Base-by-base conservation (phyloP, 2,329 filamentous ascomycete genomes). In the Teratosphaeria zuluensis region DNA sequence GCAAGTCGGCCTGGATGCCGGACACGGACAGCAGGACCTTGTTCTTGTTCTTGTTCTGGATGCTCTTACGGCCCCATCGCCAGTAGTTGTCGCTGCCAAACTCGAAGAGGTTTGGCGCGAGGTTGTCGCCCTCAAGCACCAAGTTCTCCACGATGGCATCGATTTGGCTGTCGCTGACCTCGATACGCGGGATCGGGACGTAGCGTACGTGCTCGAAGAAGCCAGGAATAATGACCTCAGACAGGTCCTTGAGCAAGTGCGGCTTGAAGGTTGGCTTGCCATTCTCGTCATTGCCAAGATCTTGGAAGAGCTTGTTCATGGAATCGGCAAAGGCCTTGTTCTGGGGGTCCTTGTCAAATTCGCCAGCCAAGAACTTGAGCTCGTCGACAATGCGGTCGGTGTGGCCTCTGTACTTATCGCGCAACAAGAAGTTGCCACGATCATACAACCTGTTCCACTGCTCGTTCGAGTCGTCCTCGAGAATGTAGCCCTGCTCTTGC, bases 121-220 rank as follows among this genome's bases (percentile, higher is more conserved):
- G 85, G 76, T 99, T 99, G 79, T 97, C 92, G 64, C 90, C 92
- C 77, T 99, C 94, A 56, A 99, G 83, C 53, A 96, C 88, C 11
- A 99, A 79, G 74, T 99, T 99, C 78, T 99, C 94, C 52, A 99
- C 83, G 54, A 97, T 83, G 54, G 87, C 87, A 74, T 99, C 94
- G 56, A 95, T 80, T 80, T 87, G 84, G 2, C 83, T 81, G 67
- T 97, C 94, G 1, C 85, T 87, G 70, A 91, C 94, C 77, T 99
- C 94, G 61, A 99, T 96, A 58, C 94, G 88, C 24, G 94, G 94
- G 55, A 99, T 84, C 3, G 94, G 91, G 14, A 99, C 83, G 74
- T 99, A 99, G 61, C 90, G 87, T 58, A 94, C 80, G 65, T 86
- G 89, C 78, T 95, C 89, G 64, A 99, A 87, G 57, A 90, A 76